Conservation (phyloP, 768 basidiomycete genomes). For the Phaffia tasmanica region DNA sequence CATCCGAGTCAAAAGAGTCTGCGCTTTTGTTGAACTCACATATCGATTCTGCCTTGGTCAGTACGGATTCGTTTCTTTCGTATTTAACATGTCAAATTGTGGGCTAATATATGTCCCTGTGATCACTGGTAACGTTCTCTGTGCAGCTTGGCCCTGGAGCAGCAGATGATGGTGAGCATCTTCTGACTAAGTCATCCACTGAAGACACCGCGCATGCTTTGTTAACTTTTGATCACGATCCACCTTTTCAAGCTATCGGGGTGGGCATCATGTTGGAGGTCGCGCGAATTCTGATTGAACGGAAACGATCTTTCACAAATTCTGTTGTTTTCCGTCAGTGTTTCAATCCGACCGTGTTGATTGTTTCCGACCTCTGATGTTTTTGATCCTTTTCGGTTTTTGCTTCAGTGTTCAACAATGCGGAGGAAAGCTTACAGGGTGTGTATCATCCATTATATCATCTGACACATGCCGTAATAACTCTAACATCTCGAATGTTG, state of each 20-base stretch:
- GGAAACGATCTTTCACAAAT: slow-evolving; percentile 5
- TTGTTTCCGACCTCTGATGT: background rate
- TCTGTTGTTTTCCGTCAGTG: slow-evolving; percentile 16
- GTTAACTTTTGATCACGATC: too few species aligned
- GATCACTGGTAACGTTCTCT: too few species aligned
- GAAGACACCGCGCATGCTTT: background rate
- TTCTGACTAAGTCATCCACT: background rate
- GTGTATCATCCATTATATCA: background rate
- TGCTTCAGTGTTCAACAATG: slow-evolving; percentile 24
- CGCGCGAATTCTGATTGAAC: slow-evolving; percentile 11
- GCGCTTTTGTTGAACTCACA: slow-evolving; percentile 24
- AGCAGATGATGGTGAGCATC: slow-evolving; percentile 14
- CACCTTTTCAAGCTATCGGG: background rate
- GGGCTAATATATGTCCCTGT: too few species aligned
- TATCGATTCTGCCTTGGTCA: slow-evolving; percentile 12
- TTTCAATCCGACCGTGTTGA: background rate
- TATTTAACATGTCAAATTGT: too few species aligned
- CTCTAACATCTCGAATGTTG: background rate
- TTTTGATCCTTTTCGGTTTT: background rate
- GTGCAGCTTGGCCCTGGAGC: slow-evolving; percentile 20
- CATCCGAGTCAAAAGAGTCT: background rate
- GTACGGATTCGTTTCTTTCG: too few species aligned
- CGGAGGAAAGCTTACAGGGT: slow-evolving; percentile 19
- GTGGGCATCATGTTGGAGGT: slow-evolving; percentile 24
- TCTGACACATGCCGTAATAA: too few species aligned